A percentile compares a stretch with the other conserved stretches of the same genome.
Conservation (phyloP, 192 early-diverging fungal genomes). For the Entophlyctis helioformis region DNA sequence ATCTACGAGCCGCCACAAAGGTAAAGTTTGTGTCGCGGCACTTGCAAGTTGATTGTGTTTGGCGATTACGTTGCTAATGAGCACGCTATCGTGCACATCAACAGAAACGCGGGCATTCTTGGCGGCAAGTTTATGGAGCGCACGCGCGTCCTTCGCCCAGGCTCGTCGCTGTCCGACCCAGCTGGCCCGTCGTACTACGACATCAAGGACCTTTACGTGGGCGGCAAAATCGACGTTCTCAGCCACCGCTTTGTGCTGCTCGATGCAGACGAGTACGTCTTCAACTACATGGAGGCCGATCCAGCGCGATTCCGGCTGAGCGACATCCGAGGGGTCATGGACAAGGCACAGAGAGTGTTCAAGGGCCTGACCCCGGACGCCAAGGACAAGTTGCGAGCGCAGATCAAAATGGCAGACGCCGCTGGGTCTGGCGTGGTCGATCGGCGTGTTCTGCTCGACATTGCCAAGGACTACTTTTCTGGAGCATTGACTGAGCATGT, state of each 20-base stretch:
- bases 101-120: slow-evolving; percentile 44
- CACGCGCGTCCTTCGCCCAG: slow-evolving; percentile 42
- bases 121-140: slow-evolving; percentile 56
- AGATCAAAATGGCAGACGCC: no score
- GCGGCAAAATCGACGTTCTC: slow-evolving; percentile 35
- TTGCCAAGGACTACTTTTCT: slow-evolving; percentile 12
- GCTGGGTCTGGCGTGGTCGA: no score
- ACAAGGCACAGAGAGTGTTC: slow-evolving; percentile 11
- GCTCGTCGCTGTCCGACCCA: slow-evolving; percentile 19
- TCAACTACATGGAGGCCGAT: slow-evolving; percentile 34
- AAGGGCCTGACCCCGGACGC: no score
- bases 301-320: slow-evolving; percentile 10
- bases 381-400: no score
- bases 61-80: no score
- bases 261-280: slow-evolving; percentile 55
- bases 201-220: slow-evolving; percentile 34
- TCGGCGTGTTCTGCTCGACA: slow-evolving; percentile 17
- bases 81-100: no score
- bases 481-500: slow-evolving; percentile 1
- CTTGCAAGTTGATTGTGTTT: no score
- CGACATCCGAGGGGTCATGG: slow-evolving; percentile 10
- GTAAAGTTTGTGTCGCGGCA: no score
- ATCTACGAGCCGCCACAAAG: slow-evolving; percentile 54
- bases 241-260: slow-evolving; percentile 37
- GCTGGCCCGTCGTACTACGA: slow-evolving; percentile 39